These are phyloP conservation scores for Mycosphaerelloides madeirae DNA, from an alignment of 2,329 filamentous ascomycete species.

Conservation along the genomic window DNA sequence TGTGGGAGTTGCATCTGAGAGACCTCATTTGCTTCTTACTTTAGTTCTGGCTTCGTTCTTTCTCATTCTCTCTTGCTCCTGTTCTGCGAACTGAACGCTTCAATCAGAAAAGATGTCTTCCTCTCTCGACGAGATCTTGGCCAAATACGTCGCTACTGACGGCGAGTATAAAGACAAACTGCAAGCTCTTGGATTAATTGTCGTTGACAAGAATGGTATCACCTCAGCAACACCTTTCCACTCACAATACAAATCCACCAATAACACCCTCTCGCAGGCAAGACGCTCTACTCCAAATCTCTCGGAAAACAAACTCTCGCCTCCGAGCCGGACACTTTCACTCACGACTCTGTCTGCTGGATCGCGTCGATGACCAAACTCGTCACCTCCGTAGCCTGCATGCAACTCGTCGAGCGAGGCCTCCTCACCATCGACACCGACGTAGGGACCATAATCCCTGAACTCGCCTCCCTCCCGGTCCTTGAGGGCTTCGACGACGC, in stretches of 20 bases:
- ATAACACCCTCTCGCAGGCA: background rate
- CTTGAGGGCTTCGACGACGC: conserved; percentile 43
- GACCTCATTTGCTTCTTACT: too few species aligned
- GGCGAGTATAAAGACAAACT: too few species aligned
- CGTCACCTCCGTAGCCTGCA: conserved; percentile 46
- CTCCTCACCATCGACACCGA: conserved; percentile 45
- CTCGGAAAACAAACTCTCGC: too few species aligned
- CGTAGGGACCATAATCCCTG: conserved; percentile 40
- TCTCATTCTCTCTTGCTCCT: too few species aligned
- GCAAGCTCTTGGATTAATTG: conserved; percentile 3
- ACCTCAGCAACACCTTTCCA: background rate
- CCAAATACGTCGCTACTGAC: too few species aligned
- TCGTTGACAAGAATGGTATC: conserved; percentile 8
- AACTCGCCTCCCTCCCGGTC: conserved; percentile 46
- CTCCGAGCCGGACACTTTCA: background rate
- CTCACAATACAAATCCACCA: background rate
- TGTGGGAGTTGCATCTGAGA: too few species aligned
- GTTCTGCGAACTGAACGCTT: too few species aligned
- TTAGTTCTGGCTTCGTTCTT: too few species aligned
- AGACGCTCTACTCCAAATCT: conserved; percentile 3
- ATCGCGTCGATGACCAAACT: conserved; percentile 40
- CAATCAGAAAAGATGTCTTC: too few species aligned
- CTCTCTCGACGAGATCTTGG: too few species aligned
- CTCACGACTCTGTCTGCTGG: conserved; percentile 11
- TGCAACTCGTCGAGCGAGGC: conserved; percentile 52